Conservation (phyloP, 2,329 filamentous ascomycete species). For the Atkinsonella texensis region DNA sequence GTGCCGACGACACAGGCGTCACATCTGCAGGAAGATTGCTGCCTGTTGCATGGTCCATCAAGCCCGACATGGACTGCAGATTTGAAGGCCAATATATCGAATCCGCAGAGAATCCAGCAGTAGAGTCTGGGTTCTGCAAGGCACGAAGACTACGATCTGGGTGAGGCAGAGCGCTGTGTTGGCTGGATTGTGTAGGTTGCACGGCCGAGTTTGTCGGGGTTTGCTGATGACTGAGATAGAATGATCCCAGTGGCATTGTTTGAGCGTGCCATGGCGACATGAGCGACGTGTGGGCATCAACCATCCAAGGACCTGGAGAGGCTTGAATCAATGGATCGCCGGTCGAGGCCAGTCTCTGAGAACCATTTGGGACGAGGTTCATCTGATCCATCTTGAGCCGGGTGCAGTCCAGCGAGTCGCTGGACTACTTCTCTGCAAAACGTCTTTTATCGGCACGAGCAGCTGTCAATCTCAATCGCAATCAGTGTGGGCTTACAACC, state of each 20-base stretch:
- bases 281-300: conserved; percentile 11
- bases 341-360: conserved; percentile 12
- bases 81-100: neutral
- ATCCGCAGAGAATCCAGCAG: neutral
- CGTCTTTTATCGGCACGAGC: neutral
- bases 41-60: neutral
- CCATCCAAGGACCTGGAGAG: conserved; percentile 14
- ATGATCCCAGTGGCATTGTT: neutral
- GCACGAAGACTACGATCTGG: conserved; percentile 2
- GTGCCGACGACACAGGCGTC: neutral
- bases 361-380: conserved; percentile 14
- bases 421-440: neutral
- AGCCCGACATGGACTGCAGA: neutral
- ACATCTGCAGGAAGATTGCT: neutral
- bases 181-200: conserved; percentile 1
- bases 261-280: conserved; percentile 14
- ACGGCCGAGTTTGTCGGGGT: neutral
- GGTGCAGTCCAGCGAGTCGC: neutral
- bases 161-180: conserved; percentile 5
- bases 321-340: conserved; percentile 17
- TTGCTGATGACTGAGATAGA: conserved; percentile 1
- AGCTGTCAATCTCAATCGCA: neutral
- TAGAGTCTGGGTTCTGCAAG: neutral
- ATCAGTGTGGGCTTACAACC: neutral
- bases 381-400: conserved; percentile 16